Evolutionary conservation across 352 stramenopile genomes (phyloP).

Genomic region (Phytophthora pini): DNA sequence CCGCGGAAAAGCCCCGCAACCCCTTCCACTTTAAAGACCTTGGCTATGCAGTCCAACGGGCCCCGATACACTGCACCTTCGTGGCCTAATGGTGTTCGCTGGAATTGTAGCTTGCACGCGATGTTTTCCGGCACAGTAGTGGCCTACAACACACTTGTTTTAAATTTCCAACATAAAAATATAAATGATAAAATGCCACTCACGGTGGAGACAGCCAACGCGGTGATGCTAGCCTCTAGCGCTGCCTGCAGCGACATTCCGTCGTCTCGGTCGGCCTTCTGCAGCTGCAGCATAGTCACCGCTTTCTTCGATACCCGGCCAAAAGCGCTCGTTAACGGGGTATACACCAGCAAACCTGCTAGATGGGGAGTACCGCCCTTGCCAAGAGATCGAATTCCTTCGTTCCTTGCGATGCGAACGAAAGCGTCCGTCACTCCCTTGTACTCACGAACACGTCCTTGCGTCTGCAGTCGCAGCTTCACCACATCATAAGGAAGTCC

Average conservation of each 20-base stretch:
- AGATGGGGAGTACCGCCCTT: conserved; percentile 76
- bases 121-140: conserved; percentile 82
- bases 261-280: conserved; percentile 54
- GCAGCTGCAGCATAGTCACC: conserved; percentile 50
- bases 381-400: conserved; percentile 70
- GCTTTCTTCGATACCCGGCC: conserved; percentile 65
- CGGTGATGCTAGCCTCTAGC: conserved; percentile 46
- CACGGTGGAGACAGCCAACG: conserved; percentile 76
- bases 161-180: not conserved
- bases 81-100: conserved; percentile 37
- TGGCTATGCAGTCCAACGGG: conserved; percentile 56
- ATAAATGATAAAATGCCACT: not conserved
- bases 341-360: conserved; percentile 76
- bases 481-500: conserved; percentile 81
- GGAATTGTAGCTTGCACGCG: conserved; percentile 77
- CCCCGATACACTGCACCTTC: conserved; percentile 57
- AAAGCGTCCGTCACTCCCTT: conserved; percentile 60
- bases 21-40: conserved; percentile 58
- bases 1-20: conserved; percentile 67
- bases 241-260: not conserved
- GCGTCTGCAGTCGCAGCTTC: conserved; percentile 82
- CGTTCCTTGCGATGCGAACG: conserved; percentile 60
- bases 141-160: conserved; percentile 30
- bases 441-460: conserved; percentile 58
- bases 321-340: conserved; percentile 77